Percentiles rank a stretch among this genome's conserved stretches.
Evolutionary conservation across 257 asterid species (phyloP).

Genomic region (Solanum neorickii): DNA sequence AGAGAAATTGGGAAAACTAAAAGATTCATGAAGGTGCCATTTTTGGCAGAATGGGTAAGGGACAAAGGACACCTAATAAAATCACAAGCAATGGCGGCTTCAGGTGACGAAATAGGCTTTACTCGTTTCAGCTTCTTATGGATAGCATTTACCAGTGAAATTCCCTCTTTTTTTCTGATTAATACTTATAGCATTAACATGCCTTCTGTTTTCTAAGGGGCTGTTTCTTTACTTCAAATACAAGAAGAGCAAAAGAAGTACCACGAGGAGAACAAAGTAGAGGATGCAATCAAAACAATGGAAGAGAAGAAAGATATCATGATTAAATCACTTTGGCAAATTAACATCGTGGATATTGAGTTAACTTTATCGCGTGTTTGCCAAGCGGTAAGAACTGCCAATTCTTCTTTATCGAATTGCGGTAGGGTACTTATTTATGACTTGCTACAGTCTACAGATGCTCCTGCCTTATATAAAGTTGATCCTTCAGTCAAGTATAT

Average conservation of each 20-base stretch:
- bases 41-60: constrained; percentile 81
- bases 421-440: neutral
- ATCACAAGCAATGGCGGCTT: constrained; percentile 68
- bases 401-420: neutral
- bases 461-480: neutral
- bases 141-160: neutral
- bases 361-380: constrained; percentile 58
- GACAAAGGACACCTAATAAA: constrained; percentile 60
- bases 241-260: constrained; percentile 64
- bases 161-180: neutral
- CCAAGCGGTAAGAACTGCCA: constrained; percentile 45
- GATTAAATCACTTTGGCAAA: constrained; percentile 66
- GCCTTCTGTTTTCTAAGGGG: constrained; percentile 29
- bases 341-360: constrained; percentile 81
- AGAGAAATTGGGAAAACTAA: constrained; percentile 66
- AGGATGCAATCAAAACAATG: constrained; percentile 31
- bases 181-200: neutral
- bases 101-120: constrained; percentile 37
- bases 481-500: neutral
- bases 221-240: constrained; percentile 45
- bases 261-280: constrained; percentile 35
- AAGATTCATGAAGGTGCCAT: constrained; percentile 71
- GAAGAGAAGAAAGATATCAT: constrained; percentile 53
- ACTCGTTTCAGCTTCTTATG: neutral
- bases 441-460: neutral